phyloP scores from a whole-genome alignment of 2,329 filamentous ascomycete species.

The Hymenoscyphus repandus region DNA sequence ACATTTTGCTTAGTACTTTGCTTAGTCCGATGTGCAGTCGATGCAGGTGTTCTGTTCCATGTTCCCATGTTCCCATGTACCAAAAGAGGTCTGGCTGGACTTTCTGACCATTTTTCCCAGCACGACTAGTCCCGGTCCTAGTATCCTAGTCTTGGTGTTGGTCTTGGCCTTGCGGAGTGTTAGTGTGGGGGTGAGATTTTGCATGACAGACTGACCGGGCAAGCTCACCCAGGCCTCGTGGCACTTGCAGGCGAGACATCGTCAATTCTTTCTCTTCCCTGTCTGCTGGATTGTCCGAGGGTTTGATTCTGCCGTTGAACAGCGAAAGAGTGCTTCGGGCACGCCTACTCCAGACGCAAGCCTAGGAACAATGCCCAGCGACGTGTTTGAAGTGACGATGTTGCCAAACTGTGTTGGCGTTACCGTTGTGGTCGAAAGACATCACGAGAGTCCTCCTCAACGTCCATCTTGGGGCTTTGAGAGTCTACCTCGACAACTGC shows the following conservation, averaged over 20 bases:
- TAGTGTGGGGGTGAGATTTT: background rate
- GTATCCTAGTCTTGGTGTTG: background rate
- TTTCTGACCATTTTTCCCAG: too few species aligned
- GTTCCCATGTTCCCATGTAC: too few species aligned
- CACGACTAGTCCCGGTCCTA: too few species aligned
- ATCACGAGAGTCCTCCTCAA: background rate
- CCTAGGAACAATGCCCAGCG: too few species aligned
- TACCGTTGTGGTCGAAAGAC: too few species aligned
- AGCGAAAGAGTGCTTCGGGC: too few species aligned
- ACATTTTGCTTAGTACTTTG: background rate
- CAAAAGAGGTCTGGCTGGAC: too few species aligned
- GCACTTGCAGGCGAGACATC: background rate
- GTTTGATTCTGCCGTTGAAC: too few species aligned
- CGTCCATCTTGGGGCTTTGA: background rate
- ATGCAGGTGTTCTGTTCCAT: too few species aligned
- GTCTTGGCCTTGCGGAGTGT: background rate
- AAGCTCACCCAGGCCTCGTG: background rate
- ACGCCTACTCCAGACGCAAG: too few species aligned
- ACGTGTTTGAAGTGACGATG: too few species aligned
- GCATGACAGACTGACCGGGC: background rate
- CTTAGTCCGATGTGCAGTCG: background rate
- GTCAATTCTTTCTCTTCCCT: background rate
- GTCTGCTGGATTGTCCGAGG: background rate
- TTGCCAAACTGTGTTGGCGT: too few species aligned
- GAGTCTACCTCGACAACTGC: background rate